These are phyloP conservation scores for Apiospora aurea DNA, from an alignment of 2,329 filamentous ascomycete species.

Conservation along the genomic window DNA sequence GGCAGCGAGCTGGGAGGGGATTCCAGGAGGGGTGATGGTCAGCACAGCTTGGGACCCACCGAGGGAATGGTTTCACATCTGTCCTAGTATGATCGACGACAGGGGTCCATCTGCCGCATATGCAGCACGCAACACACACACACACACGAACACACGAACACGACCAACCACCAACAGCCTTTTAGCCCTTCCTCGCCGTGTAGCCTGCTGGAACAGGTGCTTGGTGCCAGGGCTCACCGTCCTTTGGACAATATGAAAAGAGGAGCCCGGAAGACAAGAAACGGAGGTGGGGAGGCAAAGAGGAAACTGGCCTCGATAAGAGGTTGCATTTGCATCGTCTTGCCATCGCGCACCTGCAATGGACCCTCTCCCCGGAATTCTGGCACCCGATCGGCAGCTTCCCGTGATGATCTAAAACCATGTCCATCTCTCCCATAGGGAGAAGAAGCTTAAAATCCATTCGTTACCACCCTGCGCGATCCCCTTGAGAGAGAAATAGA, in stretches of 20 bases:
- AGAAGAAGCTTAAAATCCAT: conserved; percentile 17
- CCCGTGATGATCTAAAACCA: conserved; percentile 5
- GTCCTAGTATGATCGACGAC: conserved; percentile 16
- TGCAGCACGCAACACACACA: not conserved
- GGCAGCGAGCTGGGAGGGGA: no score
- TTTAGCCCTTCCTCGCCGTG: not conserved
- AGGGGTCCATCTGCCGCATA: not conserved
- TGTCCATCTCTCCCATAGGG: not conserved
- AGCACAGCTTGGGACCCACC: not conserved
- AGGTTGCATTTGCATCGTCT: conserved; percentile 2
- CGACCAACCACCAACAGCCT: not conserved
- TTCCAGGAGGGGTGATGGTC: conserved; percentile 1
- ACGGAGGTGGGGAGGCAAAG: not conserved
- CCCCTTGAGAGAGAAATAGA: not conserved
- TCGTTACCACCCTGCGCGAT: not conserved
- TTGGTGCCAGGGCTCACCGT: not conserved
- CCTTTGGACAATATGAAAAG: not conserved
- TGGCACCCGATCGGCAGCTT: conserved; percentile 12
- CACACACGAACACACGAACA: not conserved
- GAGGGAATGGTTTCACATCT: not conserved
- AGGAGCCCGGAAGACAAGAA: conserved; percentile 8
- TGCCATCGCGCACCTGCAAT: not conserved
- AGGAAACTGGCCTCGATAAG: conserved; percentile 11
- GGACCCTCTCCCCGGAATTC: not conserved
- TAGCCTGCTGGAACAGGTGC: not conserved